phyloP scores from a whole-genome alignment of 495 filamentous ascomycete genomes.

The Cercophora newfieldiana region DNA sequence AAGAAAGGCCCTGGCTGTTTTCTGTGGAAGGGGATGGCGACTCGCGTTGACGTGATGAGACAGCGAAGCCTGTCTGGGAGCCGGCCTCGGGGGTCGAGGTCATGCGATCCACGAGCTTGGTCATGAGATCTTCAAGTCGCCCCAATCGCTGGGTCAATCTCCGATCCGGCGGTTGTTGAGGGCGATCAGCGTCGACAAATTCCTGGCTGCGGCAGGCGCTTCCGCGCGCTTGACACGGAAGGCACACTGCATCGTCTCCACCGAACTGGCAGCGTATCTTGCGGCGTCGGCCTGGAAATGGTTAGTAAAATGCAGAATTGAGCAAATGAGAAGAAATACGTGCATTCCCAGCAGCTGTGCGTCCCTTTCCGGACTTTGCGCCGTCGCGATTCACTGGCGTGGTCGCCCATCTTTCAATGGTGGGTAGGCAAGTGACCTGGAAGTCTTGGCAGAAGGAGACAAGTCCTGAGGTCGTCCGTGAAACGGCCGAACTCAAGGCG shows the following conservation, averaged over 20 bases:
- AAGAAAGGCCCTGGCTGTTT: not conserved
- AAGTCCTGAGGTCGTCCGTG: not conserved
- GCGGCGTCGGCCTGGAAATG: slow-evolving; percentile 42
- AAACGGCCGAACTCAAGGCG: not conserved
- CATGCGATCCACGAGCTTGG: slow-evolving; percentile 46
- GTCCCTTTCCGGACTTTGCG: slow-evolving; percentile 58
- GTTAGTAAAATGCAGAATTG: not conserved
- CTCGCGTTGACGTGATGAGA: too few relatives aligned
- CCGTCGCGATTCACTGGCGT: slow-evolving; percentile 26
- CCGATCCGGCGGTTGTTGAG: slow-evolving; percentile 35
- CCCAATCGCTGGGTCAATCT: slow-evolving; percentile 47
- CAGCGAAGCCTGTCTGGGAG: not conserved
- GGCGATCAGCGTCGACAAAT: slow-evolving; percentile 41
- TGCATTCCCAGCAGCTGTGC: slow-evolving; percentile 59
- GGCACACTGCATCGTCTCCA: slow-evolving; percentile 40
- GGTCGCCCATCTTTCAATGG: not conserved
- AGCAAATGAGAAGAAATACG: slow-evolving; percentile 16
- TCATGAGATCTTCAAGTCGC: slow-evolving; percentile 48
- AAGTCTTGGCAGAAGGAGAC: not conserved
- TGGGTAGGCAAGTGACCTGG: not conserved
- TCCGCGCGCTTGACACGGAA: slow-evolving; percentile 49
- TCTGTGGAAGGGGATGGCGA: not conserved
- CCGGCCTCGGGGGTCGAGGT: not conserved
- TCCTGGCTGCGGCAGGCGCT: slow-evolving; percentile 53
- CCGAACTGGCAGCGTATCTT: slow-evolving; percentile 49